Evolutionary conservation across 75 land plant genomes (phyloP).

Genomic region (Sequoiadendron giganteum): DNA sequence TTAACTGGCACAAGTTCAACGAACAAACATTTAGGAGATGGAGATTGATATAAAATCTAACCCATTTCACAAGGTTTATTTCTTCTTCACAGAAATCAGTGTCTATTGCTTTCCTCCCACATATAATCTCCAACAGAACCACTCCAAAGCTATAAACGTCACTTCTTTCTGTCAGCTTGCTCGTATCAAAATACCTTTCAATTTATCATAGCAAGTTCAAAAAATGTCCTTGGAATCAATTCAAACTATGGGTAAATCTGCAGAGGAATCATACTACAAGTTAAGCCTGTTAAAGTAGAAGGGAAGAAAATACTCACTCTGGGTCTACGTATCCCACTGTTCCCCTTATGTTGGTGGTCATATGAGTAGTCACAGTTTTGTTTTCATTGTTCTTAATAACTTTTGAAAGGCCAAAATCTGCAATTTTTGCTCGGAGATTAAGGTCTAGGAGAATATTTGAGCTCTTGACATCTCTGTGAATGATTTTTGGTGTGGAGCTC

Average conservation of each 20-base stretch:
- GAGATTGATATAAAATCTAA: not conserved
- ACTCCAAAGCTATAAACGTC: slow-evolving; percentile 56
- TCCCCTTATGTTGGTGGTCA: slow-evolving; percentile 19
- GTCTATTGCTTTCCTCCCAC: slow-evolving; percentile 11
- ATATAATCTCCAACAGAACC: slow-evolving; percentile 44
- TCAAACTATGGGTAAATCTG: not conserved
- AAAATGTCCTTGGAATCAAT: not conserved
- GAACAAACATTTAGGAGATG: not conserved
- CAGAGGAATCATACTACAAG: not conserved
- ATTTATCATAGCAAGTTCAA: not conserved
- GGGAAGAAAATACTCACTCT: slow-evolving; percentile 13
- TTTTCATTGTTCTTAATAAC: not conserved
- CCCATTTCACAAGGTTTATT: slow-evolving; percentile 41
- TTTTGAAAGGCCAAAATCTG: slow-evolving; percentile 37
- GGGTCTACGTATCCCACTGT: slow-evolving; percentile 36
- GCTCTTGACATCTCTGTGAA: slow-evolving; percentile 34
- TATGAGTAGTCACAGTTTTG: not conserved
- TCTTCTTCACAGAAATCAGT: slow-evolving; percentile 14
- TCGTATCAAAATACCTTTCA: slow-evolving; percentile 35
- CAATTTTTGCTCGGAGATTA: slow-evolving; percentile 15
- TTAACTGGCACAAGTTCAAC: not conserved
- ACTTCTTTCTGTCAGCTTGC: slow-evolving; percentile 42
- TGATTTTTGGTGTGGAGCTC: slow-evolving; percentile 23
- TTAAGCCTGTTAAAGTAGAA: not conserved
- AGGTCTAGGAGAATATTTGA: slow-evolving; percentile 28